These are phyloP conservation scores for Henckelia pumila DNA, from an alignment of 257 asterid species.

Conservation along the genomic window DNA sequence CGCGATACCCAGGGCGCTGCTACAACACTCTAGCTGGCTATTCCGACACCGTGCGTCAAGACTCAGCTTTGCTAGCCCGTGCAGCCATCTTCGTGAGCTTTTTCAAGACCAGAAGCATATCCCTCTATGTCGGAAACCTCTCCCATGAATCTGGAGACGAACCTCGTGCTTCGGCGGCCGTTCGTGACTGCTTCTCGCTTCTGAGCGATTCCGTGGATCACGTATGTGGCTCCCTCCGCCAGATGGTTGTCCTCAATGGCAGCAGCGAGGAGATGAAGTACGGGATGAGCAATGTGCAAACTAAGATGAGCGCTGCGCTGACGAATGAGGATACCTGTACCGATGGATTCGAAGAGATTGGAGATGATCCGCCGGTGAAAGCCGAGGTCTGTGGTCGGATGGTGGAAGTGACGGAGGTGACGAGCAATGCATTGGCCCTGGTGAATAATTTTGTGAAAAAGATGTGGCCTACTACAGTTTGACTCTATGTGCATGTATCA, in stretches of 20 bases:
- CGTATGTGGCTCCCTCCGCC: conserved; percentile 30
- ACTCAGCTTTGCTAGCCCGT: conserved; percentile 18
- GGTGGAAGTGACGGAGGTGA: conserved; percentile 27
- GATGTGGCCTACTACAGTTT: too few relatives aligned
- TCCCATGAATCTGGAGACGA: conserved; percentile 30
- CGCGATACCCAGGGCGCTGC: conserved; percentile 23
- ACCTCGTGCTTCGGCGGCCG: conserved; percentile 27
- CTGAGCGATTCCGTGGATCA: conserved; percentile 40
- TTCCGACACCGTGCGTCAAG: conserved; percentile 21
- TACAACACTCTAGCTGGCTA: conserved; percentile 23
- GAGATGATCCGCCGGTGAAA: conserved; percentile 26
- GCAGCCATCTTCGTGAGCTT: conserved; percentile 24
- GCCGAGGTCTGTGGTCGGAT: conserved; percentile 29
- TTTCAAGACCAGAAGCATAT: conserved; percentile 21
- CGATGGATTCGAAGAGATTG: conserved; percentile 41
- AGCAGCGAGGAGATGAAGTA: conserved; percentile 29
- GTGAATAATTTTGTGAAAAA: conserved; percentile 30
- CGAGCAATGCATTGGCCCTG: conserved; percentile 49
- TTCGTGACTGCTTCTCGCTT: conserved; percentile 37
- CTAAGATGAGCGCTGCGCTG: conserved; percentile 51
- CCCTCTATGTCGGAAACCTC: conserved; percentile 20
- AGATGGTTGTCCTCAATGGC: conserved; percentile 34
- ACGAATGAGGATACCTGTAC: conserved; percentile 43
- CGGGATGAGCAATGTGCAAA: conserved; percentile 40
- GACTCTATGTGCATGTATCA: too few relatives aligned